Percentiles rank a stretch among this genome's conserved stretches.
Evolutionary conservation across 495 filamentous ascomycete species (phyloP).

Genomic region (Penicillium fimorum): DNA sequence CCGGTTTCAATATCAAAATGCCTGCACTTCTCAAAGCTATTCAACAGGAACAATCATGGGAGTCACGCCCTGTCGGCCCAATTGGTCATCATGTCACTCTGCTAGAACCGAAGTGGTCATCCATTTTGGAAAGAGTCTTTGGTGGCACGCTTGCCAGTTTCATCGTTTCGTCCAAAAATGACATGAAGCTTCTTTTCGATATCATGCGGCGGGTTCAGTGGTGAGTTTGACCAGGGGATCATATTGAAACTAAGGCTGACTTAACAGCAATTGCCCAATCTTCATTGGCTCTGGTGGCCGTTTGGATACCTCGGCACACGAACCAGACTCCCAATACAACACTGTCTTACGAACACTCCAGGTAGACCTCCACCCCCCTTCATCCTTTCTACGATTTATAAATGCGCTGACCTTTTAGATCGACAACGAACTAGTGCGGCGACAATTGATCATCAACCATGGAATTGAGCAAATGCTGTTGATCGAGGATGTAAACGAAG

Average conservation of each 20-base stretch:
- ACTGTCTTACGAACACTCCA: slow-evolving; percentile 77
- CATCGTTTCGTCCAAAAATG: slow-evolving; percentile 71
- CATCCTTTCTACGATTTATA: slow-evolving; percentile 7
- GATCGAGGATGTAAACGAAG: slow-evolving; percentile 64
- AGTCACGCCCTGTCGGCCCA: slow-evolving; percentile 75
- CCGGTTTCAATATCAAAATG: slow-evolving; percentile 61
- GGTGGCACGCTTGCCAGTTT: slow-evolving; percentile 68
- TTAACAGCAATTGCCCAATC: slow-evolving; percentile 53
- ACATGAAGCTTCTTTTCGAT: slow-evolving; percentile 58
- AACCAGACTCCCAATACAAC: slow-evolving; percentile 69
- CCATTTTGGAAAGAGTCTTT: slow-evolving; percentile 73
- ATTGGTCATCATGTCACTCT: slow-evolving; percentile 74
- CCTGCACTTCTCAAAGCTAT: slow-evolving; percentile 64
- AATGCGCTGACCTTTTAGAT: slow-evolving; percentile 47
- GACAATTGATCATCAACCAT: slow-evolving; percentile 80
- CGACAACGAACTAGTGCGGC: slow-evolving; percentile 71
- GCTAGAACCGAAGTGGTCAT: slow-evolving; percentile 77
- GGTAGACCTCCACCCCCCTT: slow-evolving; percentile 31
- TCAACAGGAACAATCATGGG: slow-evolving; percentile 62
- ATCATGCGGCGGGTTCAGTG: slow-evolving; percentile 62
- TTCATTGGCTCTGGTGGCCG: slow-evolving; percentile 60
- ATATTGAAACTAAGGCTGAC: slow-evolving; percentile 9
- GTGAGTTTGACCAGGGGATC: slow-evolving; percentile 30
- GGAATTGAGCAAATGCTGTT: slow-evolving; percentile 82
- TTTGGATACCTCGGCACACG: slow-evolving; percentile 63